Evolutionary conservation across 176 grass and related monocot genomes (phyloP).

Genomic region (Pontederia crassipes): DNA sequence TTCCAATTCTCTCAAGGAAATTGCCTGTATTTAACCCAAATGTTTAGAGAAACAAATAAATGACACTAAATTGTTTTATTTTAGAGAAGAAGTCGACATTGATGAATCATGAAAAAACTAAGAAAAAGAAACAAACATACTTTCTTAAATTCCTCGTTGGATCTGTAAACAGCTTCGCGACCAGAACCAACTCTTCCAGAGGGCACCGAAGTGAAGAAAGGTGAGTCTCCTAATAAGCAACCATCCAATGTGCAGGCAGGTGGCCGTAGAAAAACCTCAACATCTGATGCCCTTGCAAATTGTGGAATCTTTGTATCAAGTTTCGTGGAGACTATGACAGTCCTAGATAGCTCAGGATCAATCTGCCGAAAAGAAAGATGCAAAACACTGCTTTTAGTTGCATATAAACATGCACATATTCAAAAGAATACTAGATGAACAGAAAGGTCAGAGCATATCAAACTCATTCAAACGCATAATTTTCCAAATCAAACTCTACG

Average conservation of each 20-base stretch:
- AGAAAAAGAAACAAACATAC: conserved; percentile 21
- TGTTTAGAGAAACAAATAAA: conserved; percentile 4
- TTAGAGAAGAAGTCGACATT: too few species aligned
- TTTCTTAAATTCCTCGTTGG: conserved; percentile 94
- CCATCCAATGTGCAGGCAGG: conserved; percentile 62
- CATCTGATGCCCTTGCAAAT: conserved; percentile 77
- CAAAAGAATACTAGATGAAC: not conserved
- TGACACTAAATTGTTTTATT: not conserved
- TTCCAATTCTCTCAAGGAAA: conserved; percentile 66
- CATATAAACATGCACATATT: not conserved
- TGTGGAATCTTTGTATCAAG: conserved; percentile 90
- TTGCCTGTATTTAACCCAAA: conserved; percentile 40
- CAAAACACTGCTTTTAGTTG: not conserved
- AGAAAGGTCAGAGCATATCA: not conserved
- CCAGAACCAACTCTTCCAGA: conserved; percentile 89
- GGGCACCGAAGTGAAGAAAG: conserved; percentile 94
- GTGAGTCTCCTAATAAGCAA: conserved; percentile 67
- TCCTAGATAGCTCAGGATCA: conserved; percentile 90
- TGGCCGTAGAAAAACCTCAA: conserved; percentile 93
- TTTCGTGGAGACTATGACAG: conserved; percentile 89
- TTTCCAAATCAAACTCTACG: conserved; percentile 12
- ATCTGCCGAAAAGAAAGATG: conserved; percentile 40
- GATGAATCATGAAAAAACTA: not conserved
- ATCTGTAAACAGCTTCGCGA: conserved; percentile 65
- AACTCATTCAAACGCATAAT: not conserved